Base-by-base conservation (phyloP, 192 early-diverging fungal genomes). In the Piromyces finnis region DNA sequence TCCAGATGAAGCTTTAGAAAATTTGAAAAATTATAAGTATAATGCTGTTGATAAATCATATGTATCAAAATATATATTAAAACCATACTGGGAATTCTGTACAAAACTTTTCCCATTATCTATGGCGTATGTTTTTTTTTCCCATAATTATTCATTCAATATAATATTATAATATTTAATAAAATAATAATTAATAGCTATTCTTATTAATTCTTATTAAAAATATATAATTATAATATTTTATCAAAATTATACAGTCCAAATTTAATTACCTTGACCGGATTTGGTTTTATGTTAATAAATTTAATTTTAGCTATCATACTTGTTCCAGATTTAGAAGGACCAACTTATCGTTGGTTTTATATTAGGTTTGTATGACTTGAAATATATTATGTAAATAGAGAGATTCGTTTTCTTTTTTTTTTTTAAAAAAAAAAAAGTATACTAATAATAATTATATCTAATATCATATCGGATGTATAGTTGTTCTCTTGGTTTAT, bases 401-500 rank as follows among this genome's bases (percentile, higher is more conserved):
- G n/a, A n/a, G n/a, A n/a, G n/a, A n/a, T n/a, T n/a, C n/a, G n/a
- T n/a, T n/a, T n/a, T n/a, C n/a, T n/a, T n/a, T n/a, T n/a, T n/a
- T n/a, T 14, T 39, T 14, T 14, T 39, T 14, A 15, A 39, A 14
- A 39, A 14, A 39, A 14, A 39, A 39, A 39, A n/a, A n/a, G n/a
- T n/a, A n/a, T n/a, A n/a, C n/a, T n/a, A n/a, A n/a, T n/a, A n/a
- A n/a, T n/a, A n/a, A n/a, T n/a, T n/a, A n/a, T n/a, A n/a, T n/a
- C n/a, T n/a, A n/a, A n/a, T n/a, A n/a, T n/a, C n/a, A n/a, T n/a
- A n/a, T n/a, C n/a, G n/a, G n/a, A n/a, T n/a, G n/a, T n/a, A n/a
- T n/a, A 93, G 92, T 84, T 94, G 91, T 86, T 89, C 92, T 3
- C 86, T 90, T 30, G 92, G 93, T 77, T 85, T 95, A 82, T 95